Evolutionary conservation across 2,329 filamentous ascomycete genomes (phyloP), one percentile per base, ranked within the genome.

Genomic region (Pyricularia grisea): DNA sequence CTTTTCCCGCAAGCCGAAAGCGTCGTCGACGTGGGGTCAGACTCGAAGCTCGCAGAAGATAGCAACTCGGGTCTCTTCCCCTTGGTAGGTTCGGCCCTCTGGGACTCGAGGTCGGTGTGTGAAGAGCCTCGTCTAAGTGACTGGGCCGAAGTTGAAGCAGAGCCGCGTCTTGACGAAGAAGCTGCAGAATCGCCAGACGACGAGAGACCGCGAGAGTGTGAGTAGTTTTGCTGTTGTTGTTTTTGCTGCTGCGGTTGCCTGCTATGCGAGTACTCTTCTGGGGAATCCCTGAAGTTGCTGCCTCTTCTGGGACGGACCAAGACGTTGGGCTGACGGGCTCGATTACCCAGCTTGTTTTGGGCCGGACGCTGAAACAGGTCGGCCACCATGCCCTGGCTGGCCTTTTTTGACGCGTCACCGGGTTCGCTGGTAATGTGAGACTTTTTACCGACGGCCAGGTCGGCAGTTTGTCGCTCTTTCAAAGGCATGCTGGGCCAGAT

Each of bases 331-430:
- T 65, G 60, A 20, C 67, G 58, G 4, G 55, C 60, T 17, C 58
- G 60, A 17, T 61, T 63, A 27, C 66, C 66, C 27, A 67, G 66
- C 28, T 58, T 67, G 50, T 67, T 25, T 33, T 67, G 66, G 11
- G 60, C 28, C 42, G 58, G 66, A 4, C 66, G 50, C 1, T 31
- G 27, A 20, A 67, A 58, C 25, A 58, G 58, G 11, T 60, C 66
- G 42, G 50, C 25, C 10, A 67, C 66, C 66, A 50, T 36, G 30
- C 66, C 66, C 50, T 67, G 58, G 9, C 50, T 60, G 17, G 3
- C 50, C 12, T 67, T 61, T 11, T 23, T 20, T 11, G 42, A 50
- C 42, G 42, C 42, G 42, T 50, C 42, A n/a, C 17, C 17, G 42
- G 17, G 42, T 20, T n/a, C 17, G 42, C 42, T 50, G 42, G 4